Conservation (phyloP, 805 yeast species). For the Lipomyces sp. region DNA sequence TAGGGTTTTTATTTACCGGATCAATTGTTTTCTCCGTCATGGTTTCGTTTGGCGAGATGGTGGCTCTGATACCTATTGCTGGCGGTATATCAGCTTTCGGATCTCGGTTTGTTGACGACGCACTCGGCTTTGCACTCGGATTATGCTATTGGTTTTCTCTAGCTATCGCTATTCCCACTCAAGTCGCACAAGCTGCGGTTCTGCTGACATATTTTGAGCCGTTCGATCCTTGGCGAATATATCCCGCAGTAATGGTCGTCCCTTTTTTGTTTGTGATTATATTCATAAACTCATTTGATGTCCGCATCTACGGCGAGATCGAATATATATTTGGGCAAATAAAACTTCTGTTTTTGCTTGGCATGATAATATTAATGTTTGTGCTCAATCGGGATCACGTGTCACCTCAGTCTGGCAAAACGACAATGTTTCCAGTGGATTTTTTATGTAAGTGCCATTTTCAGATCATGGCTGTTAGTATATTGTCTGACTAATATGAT, state of each 20-base stretch:
- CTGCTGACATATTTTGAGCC: slow-evolving; percentile 65
- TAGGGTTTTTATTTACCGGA: slow-evolving; percentile 36
- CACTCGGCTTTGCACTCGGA: slow-evolving; percentile 53
- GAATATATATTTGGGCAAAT: slow-evolving; percentile 59
- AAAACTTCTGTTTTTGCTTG: slow-evolving; percentile 56
- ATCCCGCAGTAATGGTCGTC: slow-evolving; percentile 67
- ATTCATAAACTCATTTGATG: slow-evolving; percentile 52
- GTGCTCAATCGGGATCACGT: slow-evolving; percentile 46
- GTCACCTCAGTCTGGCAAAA: slow-evolving; percentile 10
- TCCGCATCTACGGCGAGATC: slow-evolving; percentile 63
- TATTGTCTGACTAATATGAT: too few species aligned
- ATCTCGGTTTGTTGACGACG: slow-evolving; percentile 48
- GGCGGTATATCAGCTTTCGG: slow-evolving; percentile 55
- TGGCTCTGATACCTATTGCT: slow-evolving; percentile 45
- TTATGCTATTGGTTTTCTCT: slow-evolving; percentile 73
- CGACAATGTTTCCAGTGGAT: slow-evolving; percentile 19
- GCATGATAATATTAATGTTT: slow-evolving; percentile 58
- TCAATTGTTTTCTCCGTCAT: slow-evolving; percentile 26
- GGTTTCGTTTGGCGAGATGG: slow-evolving; percentile 34
- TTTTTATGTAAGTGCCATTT: slow-evolving; percentile 6
- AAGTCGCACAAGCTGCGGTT: slow-evolving; percentile 74
- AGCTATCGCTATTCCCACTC: slow-evolving; percentile 71
- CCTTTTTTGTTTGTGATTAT: slow-evolving; percentile 48
- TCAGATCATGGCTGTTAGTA: background rate
- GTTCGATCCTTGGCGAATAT: slow-evolving; percentile 49